These are phyloP conservation scores for Arachis hypogaea DNA, from an alignment of 306 rosid species.

Conservation along the genomic window DNA sequence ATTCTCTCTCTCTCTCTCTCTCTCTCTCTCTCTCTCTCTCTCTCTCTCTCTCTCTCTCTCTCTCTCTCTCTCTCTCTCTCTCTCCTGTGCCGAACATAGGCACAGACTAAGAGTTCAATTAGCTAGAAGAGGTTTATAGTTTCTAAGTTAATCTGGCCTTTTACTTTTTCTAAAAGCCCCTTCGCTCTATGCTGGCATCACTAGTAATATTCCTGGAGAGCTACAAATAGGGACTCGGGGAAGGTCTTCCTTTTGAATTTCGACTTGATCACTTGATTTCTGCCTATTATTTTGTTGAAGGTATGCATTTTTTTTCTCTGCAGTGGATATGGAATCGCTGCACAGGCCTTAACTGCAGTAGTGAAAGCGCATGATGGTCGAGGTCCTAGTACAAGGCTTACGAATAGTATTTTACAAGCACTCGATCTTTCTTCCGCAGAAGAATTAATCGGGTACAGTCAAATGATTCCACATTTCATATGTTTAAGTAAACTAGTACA, in stretches of 20 bases:
- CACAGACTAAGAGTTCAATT: neutral
- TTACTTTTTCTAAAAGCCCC: constrained; percentile 13
- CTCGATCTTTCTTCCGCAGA: constrained; percentile 81
- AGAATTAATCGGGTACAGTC: constrained; percentile 81
- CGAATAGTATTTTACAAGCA: constrained; percentile 55
- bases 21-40: neutral
- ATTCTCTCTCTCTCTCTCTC: neutral
- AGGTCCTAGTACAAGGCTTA: constrained; percentile 74
- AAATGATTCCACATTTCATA: constrained; percentile 18
- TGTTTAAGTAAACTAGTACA: neutral
- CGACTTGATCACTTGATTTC: neutral
- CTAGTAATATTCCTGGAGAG: neutral
- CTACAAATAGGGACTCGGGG: neutral
- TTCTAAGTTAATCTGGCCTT: constrained; percentile 8
- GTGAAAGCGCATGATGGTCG: constrained; percentile 89
- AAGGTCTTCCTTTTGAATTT: constrained; percentile 16
- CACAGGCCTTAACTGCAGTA: constrained; percentile 86
- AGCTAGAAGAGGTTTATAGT: constrained; percentile 8
- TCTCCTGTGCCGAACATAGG: neutral
- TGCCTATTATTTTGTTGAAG: constrained; percentile 30
- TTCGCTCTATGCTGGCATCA: constrained; percentile 10
- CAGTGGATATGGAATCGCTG: constrained; percentile 96
- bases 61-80: too few species aligned
- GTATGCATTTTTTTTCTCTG: constrained; percentile 43
- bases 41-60: constrained; percentile 1